These are phyloP conservation scores for Dictyophora rubrovolvata DNA, from an alignment of 768 basidiomycete species.

Conservation along the genomic window DNA sequence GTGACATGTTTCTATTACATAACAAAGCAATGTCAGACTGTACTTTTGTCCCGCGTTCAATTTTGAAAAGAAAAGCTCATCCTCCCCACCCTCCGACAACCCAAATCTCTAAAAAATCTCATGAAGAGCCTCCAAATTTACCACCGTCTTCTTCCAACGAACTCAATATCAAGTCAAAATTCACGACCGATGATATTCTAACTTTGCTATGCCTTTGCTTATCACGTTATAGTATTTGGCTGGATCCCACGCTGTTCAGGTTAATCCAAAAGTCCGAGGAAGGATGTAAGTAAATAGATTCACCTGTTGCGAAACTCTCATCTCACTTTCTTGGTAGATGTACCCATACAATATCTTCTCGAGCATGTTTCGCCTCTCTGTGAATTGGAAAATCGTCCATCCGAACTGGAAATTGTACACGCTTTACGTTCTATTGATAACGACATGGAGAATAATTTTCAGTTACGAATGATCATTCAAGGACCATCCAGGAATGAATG, in stretches of 20 bases:
- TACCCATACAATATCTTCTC: conserved; percentile 49
- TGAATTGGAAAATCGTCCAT: conserved; percentile 18
- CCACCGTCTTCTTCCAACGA: neutral
- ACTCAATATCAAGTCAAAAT: neutral
- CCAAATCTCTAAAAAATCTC: neutral
- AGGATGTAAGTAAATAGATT: conserved; percentile 40
- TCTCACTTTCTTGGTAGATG: conserved; percentile 30
- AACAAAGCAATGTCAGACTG: neutral
- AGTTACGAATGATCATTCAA: conserved; percentile 52
- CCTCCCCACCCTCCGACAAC: neutral
- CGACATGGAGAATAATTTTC: conserved; percentile 27
- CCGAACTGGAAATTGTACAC: conserved; percentile 45
- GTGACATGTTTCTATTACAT: too few relatives aligned
- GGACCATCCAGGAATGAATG: conserved; percentile 25
- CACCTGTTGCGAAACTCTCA: too few relatives aligned
- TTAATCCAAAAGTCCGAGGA: conserved; percentile 34
- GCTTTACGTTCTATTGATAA: conserved; percentile 42
- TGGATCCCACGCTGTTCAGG: conserved; percentile 42
- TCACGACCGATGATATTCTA: conserved; percentile 35
- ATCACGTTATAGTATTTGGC: conserved; percentile 65
- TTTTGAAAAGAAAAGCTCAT: neutral
- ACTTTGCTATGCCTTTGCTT: conserved; percentile 46
- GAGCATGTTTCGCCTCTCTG: conserved; percentile 25
- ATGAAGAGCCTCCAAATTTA: neutral
- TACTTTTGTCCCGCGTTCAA: conserved; percentile 6